These are phyloP conservation scores for Lentinus tigrinus DNA, from an alignment of 768 basidiomycete genomes.

Conservation along the genomic window DNA sequence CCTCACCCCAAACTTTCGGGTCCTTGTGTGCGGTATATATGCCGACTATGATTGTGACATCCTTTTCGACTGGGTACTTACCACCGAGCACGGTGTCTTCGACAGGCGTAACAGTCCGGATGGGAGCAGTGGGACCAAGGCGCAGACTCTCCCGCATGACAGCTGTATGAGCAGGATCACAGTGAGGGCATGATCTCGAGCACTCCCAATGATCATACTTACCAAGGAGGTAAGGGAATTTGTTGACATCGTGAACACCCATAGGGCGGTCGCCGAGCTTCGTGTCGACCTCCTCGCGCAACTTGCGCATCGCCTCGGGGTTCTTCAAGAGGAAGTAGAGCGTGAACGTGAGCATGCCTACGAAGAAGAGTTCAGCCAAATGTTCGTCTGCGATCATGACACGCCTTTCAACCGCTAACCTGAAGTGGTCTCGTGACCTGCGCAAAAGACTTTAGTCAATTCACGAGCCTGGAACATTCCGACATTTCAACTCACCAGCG, in stretches of 20 bases:
- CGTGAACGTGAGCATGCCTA: constrained; percentile 40
- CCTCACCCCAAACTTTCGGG: constrained; percentile 44
- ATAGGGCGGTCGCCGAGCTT: constrained; percentile 41
- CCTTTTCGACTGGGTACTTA: constrained; percentile 40
- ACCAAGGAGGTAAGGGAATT: constrained; percentile 44
- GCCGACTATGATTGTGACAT: constrained; percentile 28
- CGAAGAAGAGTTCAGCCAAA: not conserved
- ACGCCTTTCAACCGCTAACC: constrained; percentile 23
- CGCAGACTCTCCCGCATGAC: constrained; percentile 39
- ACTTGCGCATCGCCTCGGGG: constrained; percentile 40
- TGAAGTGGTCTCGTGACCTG: constrained; percentile 38
- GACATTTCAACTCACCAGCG: constrained; percentile 32
- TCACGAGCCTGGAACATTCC: not conserved
- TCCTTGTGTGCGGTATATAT: constrained; percentile 37
- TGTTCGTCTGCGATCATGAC: not conserved
- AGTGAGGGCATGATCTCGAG: too few species aligned
- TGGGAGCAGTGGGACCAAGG: constrained; percentile 38
- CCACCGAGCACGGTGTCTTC: constrained; percentile 40
- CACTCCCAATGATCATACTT: too few species aligned
- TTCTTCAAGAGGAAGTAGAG: constrained; percentile 45
- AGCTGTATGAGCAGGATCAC: too few species aligned
- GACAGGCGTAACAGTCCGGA: constrained; percentile 32
- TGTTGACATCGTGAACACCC: constrained; percentile 38
- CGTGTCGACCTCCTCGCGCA: constrained; percentile 47
- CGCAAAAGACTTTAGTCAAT: not conserved